Base-by-base conservation (phyloP, 495 filamentous ascomycete genomes). In the Xylaria acuta region DNA sequence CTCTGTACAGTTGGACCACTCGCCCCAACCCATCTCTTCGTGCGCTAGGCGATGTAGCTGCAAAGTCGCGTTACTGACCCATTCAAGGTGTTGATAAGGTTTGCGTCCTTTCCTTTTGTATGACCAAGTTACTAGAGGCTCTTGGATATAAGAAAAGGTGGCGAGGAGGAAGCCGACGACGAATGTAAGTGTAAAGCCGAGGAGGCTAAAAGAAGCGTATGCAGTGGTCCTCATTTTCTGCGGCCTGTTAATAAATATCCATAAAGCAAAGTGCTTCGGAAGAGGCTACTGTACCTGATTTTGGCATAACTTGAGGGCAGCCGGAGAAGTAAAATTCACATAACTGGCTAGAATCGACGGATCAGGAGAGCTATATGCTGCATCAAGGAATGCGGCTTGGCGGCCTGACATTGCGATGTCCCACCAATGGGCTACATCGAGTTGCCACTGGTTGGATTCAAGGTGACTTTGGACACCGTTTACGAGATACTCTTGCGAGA, bases 31-130 rank as follows among this genome's bases (percentile, higher is more conserved):
- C n/a, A n/a, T n/a, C n/a, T n/a, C n/a, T n/a, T n/a, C n/a, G n/a
- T n/a, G n/a, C n/a, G n/a, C n/a, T n/a, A n/a, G n/a, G n/a, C n/a
- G n/a, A n/a, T 22, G 83, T 86, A 41, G 82, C 83, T 65, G 84
- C 82, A 68, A 85, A 12, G 45, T 49, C 18, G 45, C 16, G n/a
- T 49, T 49, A 7, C 11, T 49, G 6, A 12, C 18, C 45, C 45
- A 49, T 49, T 49, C 45, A 6, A 49, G 45, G 6, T 49, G 45
- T 18, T 49, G 9, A 22, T 49, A 49, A 4, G 12, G 3, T 12
- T 49, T 49, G 45, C 6, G 18, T 49, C 16, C 45, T 18, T 49
- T 49, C n/a, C n/a, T n/a, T n/a, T n/a, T n/a, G n/a, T n/a, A n/a
- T n/a, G n/a, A n/a, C n/a, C n/a, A n/a, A n/a, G 1, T 49, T 49